Base-by-base conservation (phyloP, 2,329 filamentous ascomycete species). In the Sporothrix brasiliensis region DNA sequence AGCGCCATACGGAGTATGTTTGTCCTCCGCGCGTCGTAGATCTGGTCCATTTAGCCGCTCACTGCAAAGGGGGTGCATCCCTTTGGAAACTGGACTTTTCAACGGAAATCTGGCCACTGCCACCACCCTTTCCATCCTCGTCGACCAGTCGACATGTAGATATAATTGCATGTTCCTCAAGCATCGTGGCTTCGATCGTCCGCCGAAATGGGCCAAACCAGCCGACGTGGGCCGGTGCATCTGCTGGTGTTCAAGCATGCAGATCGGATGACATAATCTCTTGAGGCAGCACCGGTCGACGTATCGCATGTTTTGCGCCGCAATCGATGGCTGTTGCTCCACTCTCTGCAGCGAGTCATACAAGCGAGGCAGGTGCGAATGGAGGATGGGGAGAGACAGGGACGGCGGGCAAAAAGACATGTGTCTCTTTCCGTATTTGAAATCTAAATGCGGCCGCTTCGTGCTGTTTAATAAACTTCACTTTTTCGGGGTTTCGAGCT, bases 241-340 rank as follows among this genome's bases (percentile, higher is more conserved):
- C 67, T 69, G 54, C 67, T 69, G 67, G 61, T 63, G 63, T 14
- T 65, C 52, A n/a, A 6, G 27, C 44, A 14, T 49, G 13, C 34
- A 67, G n/a, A 56, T 67, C 53, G 24, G 63, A 68, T 58, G 53
- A 68, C 53, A 68, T 68, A 68, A 68, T 58, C 21, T n/a, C 14
- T 16, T 44, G 11, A 63, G 58, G 58, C 58, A 47, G 39, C 56
- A 61, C 34, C 56, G 24, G 56, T 39, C 56, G 56, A 61, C 56
- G 39, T 30, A 56, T 68, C 41, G 67, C 53, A 68, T 58, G 67
- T 68, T 68, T 49, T 39, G 66, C 52, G 47, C 53, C 39, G 30
- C n/a, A 54, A 27, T 67, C 27, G 47, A 54, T 67, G 50, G 50
- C 27, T 54, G 27, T 44, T 41, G 19, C 65, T 16, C 58, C 58